Conservation (phyloP, 75 land plant species). For the Cryptomeria japonica region DNA sequence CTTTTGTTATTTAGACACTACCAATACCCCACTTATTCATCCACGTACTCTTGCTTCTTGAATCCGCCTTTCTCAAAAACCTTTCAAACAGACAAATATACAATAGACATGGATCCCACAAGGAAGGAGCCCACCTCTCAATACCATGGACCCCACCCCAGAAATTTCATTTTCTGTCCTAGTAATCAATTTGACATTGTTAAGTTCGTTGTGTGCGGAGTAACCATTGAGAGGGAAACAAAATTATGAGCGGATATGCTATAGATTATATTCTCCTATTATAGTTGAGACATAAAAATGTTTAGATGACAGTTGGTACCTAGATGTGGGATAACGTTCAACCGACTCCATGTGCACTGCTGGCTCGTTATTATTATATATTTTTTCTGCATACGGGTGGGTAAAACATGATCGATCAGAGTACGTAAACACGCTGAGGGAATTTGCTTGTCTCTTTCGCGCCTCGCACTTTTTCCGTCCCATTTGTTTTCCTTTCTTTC, state of each 20-base stretch:
- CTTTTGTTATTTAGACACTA: too few relatives aligned
- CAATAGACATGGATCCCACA: too few relatives aligned
- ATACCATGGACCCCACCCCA: too few relatives aligned
- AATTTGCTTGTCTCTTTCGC: neutral
- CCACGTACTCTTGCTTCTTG: too few relatives aligned
- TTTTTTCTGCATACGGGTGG: neutral
- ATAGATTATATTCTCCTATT: neutral
- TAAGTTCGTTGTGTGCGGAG: neutral
- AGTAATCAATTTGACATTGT: neutral
- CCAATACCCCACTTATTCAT: too few relatives aligned
- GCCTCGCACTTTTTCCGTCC: neutral
- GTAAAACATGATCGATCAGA: neutral
- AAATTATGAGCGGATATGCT: neutral
- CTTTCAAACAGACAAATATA: too few relatives aligned
- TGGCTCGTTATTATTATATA: neutral
- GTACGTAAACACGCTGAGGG: neutral
- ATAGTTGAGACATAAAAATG: neutral
- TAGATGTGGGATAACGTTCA: neutral
- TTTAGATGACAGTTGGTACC: neutral
- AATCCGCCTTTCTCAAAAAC: too few relatives aligned
- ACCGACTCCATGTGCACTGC: neutral
- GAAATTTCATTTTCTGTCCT: neutral
- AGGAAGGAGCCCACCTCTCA: too few relatives aligned
- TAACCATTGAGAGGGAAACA: neutral
- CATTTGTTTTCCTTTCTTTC: neutral